phyloP scores from a whole-genome alignment of 345 rosid genomes.

The Kernera saxatilis region DNA sequence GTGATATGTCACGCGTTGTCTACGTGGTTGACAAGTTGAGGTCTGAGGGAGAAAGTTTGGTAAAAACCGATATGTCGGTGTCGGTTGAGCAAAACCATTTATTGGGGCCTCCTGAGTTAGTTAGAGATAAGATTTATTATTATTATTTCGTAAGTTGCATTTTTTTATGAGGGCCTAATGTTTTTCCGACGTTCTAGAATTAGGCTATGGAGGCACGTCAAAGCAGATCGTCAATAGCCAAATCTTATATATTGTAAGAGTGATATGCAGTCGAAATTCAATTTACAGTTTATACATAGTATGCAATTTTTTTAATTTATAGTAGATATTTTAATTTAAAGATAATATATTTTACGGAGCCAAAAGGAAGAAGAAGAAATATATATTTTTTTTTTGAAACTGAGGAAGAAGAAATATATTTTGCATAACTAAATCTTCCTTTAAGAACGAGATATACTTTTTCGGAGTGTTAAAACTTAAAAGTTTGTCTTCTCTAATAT shows the following conservation, averaged over 20 bases:
- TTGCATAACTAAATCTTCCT: background rate
- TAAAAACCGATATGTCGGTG: background rate
- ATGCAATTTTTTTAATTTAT: too few relatives aligned
- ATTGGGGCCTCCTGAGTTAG: conserved; percentile 8
- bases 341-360: too few relatives aligned
- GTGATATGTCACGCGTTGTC: background rate
- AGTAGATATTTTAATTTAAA: too few relatives aligned
- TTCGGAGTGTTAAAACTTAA: background rate
- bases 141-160: background rate
- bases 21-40: conserved; percentile 2
- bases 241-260: too few relatives aligned
- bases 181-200: background rate
- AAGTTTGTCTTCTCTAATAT: background rate
- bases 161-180: background rate
- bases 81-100: conserved; percentile 15
- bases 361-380: too few relatives aligned
- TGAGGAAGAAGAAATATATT: too few relatives aligned
- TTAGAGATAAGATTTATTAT: background rate
- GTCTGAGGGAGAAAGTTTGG: conserved; percentile 1
- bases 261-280: too few relatives aligned
- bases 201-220: too few relatives aligned
- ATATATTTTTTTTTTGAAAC: too few relatives aligned
- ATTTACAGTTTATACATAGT: too few relatives aligned
- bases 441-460: background rate
- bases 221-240: too few relatives aligned